A percentile compares a stretch with the other conserved stretches of the same genome.
These are phyloP conservation scores for Podaxis rugospora DNA, from an alignment of 768 basidiomycete genomes.

Conservation along the genomic window DNA sequence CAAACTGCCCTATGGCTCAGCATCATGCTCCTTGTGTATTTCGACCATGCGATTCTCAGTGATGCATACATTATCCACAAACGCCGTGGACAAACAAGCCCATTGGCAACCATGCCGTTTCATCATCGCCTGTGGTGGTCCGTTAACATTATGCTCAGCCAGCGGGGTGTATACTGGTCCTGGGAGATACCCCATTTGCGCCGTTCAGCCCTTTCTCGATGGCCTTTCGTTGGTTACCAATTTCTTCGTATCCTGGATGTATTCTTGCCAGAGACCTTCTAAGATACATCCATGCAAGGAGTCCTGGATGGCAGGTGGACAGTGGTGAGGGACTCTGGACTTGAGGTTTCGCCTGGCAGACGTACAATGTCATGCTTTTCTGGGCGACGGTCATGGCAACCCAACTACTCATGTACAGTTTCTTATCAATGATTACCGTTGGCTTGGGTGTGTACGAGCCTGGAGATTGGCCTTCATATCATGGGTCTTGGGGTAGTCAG, in stretches of 20 bases:
- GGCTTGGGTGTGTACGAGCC: not conserved
- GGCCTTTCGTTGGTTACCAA: not conserved
- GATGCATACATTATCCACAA: conserved; percentile 2
- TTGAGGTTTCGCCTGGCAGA: not conserved
- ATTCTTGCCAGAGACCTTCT: not conserved
- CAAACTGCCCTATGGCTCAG: not conserved
- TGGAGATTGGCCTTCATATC: not conserved
- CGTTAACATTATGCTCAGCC: not conserved
- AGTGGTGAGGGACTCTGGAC: not conserved
- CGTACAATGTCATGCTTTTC: not conserved
- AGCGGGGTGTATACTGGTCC: not conserved
- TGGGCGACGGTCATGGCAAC: not conserved
- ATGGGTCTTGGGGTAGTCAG: not conserved
- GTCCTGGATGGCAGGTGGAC: not conserved
- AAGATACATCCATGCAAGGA: not conserved
- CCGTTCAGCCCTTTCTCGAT: not conserved
- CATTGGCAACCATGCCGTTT: not conserved
- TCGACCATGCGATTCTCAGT: conserved; percentile 7
- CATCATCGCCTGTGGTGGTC: not conserved
- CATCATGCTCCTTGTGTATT: conserved; percentile 4
- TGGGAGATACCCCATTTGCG: not conserved
- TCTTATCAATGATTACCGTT: not conserved
- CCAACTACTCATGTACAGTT: not conserved
- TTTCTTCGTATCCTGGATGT: not conserved
- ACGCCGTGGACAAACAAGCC: not conserved